Evolutionary conservation across 225 moss, liverwort and hornwort genomes (phyloP).

Genomic region (Sphagnum contortum): DNA sequence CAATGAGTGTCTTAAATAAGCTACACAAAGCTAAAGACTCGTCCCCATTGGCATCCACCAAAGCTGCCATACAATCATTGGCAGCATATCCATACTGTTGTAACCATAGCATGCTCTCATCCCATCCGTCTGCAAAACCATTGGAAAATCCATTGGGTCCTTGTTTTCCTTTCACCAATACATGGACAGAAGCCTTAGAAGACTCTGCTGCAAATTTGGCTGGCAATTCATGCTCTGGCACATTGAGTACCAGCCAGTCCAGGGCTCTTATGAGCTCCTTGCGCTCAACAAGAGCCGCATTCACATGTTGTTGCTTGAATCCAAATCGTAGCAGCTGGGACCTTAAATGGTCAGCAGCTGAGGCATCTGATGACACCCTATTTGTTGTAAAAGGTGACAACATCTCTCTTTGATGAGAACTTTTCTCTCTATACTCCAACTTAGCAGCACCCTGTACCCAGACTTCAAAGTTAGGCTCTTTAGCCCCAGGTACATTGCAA

Average conservation of each 20-base stretch:
- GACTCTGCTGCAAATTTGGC: conserved; percentile 63
- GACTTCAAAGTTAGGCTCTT: background rate
- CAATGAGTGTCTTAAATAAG: conserved; percentile 37
- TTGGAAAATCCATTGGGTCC: conserved; percentile 7
- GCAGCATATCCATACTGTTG: conserved; percentile 63
- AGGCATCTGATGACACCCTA: conserved; percentile 5
- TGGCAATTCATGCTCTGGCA: conserved; percentile 67
- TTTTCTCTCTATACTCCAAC: conserved; percentile 9
- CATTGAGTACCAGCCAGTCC: conserved; percentile 74
- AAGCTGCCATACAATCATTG: conserved; percentile 40
- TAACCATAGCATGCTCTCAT: conserved; percentile 21
- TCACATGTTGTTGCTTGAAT: conserved; percentile 49
- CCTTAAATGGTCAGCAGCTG: conserved; percentile 22
- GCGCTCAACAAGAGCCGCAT: conserved; percentile 39
- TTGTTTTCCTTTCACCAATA: conserved; percentile 58
- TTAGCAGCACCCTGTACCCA: conserved; percentile 9
- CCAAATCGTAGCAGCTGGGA: conserved; percentile 58
- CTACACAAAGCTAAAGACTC: conserved; percentile 39
- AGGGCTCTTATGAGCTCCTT: conserved; percentile 52
- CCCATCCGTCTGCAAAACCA: conserved; percentile 10
- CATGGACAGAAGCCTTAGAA: conserved; percentile 77
- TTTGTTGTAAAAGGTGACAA: background rate
- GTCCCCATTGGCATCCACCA: conserved; percentile 47
- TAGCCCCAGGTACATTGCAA: too few species aligned
- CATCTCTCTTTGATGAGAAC: background rate